Evolutionary conservation across 352 stramenopile species (phyloP), one percentile per base, ranked within the genome.

Genomic region (Globisporangium cystogenes): DNA sequence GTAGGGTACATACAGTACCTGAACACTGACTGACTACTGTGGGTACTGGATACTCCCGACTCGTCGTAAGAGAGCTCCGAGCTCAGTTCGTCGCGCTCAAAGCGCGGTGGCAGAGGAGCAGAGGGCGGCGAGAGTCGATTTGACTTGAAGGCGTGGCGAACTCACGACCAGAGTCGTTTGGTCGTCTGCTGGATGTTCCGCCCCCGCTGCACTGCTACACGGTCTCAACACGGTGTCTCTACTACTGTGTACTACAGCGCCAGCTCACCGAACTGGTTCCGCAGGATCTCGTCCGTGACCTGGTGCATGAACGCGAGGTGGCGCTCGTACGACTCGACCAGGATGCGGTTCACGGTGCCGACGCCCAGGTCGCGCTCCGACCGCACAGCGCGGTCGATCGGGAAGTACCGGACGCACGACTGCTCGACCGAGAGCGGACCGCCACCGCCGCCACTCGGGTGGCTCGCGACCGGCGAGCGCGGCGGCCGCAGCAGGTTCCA

Each of bases 271-370:
- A 57, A 49, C 23, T 53, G 29, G 8, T 21, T 40, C 11, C 7
- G 27, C 15, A 80, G 44, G 43, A 76, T 55, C 4, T 64, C 65
- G 4, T 80, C 61, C 36, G 70, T 81, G n/a, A 57, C 29, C n/a
- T 57, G 27, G 41, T 57, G 41, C 51, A 57, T 50, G 2, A 23
- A 16, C 16, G 42, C 27, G 16, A 50, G 16, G 41, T 57, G 51
- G 20, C 64, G 62, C 26, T 71, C 61, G 48, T 82, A 82, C 20
- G 74, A 71, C 12, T 62, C 65, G 2, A 82, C 59, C 24, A 85
- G 59, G 11, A 85, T 51, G n/a, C 77, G 68, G 7, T 65, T 80
- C 45, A 85, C 64, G 36, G 65, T 67, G 36, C 64, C 64, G 11
- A 74, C 65, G 7, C 54, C 53, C 0, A 57, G 54, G 33, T 69